Evolutionary conservation across 306 rosid species (phyloP).

Genomic region (Pyrus bretschneideri): DNA sequence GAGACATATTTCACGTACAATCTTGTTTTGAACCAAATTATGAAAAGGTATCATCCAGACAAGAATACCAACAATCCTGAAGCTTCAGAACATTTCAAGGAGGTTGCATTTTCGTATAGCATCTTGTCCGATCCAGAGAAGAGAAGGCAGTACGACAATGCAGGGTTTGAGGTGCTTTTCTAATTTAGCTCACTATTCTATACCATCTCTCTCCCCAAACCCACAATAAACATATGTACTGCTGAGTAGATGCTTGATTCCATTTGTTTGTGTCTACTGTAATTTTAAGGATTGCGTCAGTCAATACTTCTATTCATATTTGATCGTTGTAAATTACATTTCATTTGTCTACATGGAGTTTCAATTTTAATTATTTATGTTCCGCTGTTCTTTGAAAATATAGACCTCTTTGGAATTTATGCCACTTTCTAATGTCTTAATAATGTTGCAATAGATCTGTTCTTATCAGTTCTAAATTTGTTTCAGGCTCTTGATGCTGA

Average conservation of each 20-base stretch:
- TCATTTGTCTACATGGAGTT: background rate
- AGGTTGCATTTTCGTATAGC: conserved; percentile 88
- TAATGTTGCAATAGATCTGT: background rate
- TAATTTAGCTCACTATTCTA: conserved; percentile 1
- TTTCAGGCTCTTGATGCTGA: conserved; percentile 86
- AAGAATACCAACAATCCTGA: conserved; percentile 88
- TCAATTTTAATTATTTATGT: background rate
- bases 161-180: conserved; percentile 84
- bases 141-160: conserved; percentile 90
- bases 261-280: background rate
- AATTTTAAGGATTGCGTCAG: background rate
- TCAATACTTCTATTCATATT: background rate
- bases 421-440: background rate
- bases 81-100: conserved; percentile 93
- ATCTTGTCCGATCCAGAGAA: conserved; percentile 97
- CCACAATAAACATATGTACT: background rate
- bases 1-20: conserved; percentile 3
- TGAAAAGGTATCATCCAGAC: conserved; percentile 89
- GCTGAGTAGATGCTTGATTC: background rate
- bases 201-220: background rate
- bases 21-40: background rate
- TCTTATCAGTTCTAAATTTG: background rate
- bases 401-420: background rate
- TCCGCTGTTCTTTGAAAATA: background rate
- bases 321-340: background rate